Conservation (phyloP, 768 basidiomycete species). For the Gymnopilus junonius region DNA sequence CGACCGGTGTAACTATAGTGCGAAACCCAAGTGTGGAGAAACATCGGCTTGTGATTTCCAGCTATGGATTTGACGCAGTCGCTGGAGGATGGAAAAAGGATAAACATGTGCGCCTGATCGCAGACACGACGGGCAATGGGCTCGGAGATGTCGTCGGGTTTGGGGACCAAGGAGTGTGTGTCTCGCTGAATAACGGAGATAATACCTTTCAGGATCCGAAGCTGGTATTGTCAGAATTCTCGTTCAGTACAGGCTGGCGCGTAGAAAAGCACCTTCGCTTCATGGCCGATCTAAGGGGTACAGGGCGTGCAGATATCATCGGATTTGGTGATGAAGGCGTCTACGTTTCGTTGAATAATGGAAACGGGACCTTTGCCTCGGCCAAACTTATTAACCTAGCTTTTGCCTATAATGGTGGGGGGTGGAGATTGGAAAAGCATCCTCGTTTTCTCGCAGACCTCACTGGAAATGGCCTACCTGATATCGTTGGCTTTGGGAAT, state of each 20-base stretch:
- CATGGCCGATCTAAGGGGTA: conserved; percentile 13
- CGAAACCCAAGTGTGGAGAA: background rate
- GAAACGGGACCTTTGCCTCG: conserved; percentile 8
- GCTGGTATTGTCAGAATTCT: too few relatives aligned
- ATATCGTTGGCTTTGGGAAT: too few relatives aligned
- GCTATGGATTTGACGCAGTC: conserved; percentile 12
- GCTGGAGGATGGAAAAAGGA: conserved; percentile 18
- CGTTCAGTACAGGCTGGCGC: conserved; percentile 18
- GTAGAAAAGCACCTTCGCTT: conserved; percentile 19
- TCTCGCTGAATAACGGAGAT: too few relatives aligned
- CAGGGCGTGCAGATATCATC: conserved; percentile 7
- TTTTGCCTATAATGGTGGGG: too few relatives aligned
- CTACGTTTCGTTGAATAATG: conserved; percentile 3
- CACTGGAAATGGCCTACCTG: too few relatives aligned
- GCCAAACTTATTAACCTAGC: too few relatives aligned
- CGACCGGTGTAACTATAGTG: background rate
- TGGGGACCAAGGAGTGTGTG: conserved; percentile 13
- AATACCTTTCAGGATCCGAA: too few relatives aligned
- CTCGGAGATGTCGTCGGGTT: too few relatives aligned
- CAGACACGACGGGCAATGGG: too few relatives aligned
- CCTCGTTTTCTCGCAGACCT: too few relatives aligned
- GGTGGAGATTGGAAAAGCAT: too few relatives aligned
- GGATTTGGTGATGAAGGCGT: conserved; percentile 6
- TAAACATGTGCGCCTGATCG: conserved; percentile 21
- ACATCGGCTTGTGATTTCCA: background rate